A percentile compares a stretch with the other conserved stretches of the same genome.
Conservation (phyloP, 2,329 filamentous ascomycete species). For the Penicillium crustosum region DNA sequence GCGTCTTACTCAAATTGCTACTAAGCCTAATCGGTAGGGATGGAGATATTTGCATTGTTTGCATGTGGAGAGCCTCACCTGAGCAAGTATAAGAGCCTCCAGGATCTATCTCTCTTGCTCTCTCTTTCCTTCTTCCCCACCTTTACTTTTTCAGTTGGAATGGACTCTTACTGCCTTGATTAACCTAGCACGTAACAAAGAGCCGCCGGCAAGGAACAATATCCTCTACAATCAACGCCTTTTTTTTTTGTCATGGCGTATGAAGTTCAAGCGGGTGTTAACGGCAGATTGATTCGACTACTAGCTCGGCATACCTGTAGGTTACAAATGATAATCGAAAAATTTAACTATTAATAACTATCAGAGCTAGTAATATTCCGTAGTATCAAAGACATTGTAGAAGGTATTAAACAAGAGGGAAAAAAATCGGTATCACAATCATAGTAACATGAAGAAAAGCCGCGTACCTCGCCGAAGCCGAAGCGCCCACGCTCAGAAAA, state of each 20-base stretch:
- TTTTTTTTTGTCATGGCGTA: neutral
- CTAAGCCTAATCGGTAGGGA: too few relatives aligned
- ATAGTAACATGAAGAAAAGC: constrained; percentile 14
- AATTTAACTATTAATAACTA: constrained; percentile 15
- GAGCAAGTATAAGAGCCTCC: too few relatives aligned
- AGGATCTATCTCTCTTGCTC: too few relatives aligned
- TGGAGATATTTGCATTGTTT: too few relatives aligned
- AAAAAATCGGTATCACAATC: constrained; percentile 24
- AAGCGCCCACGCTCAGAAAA: constrained; percentile 29
- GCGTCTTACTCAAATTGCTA: too few relatives aligned
- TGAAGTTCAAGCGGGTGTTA: neutral
- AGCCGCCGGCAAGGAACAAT: neutral
- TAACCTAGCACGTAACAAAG: too few relatives aligned
- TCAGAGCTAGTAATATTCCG: constrained; percentile 9
- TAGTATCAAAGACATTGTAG: constrained; percentile 16
- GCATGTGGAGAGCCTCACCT: too few relatives aligned
- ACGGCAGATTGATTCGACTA: too few relatives aligned
- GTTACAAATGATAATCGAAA: neutral
- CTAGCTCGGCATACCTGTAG: too few relatives aligned
- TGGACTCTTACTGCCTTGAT: too few relatives aligned
- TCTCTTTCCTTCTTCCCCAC: too few relatives aligned
- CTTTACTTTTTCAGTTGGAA: too few relatives aligned
- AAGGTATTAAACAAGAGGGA: constrained; percentile 12
- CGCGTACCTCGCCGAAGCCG: constrained; percentile 18
- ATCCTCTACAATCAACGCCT: neutral